phyloP scores from a whole-genome alignment of 441 rosid genomes.

The Euphorbia schlechtendalii region DNA sequence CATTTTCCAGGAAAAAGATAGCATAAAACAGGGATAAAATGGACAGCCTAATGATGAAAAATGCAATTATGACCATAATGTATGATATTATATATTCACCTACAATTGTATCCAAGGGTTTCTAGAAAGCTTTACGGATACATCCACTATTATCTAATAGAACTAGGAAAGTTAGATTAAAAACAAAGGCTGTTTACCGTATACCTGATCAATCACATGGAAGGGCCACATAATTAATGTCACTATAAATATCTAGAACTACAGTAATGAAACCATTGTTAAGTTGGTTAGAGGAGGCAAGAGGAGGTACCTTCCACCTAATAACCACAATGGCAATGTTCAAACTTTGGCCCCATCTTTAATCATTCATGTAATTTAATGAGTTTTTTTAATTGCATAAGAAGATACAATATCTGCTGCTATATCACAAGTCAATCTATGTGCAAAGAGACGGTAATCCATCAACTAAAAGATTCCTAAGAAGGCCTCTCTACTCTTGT shows the following conservation, averaged over 20 bases:
- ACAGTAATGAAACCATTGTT: conserved; percentile 18
- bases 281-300: conserved; percentile 27
- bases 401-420: too few species aligned
- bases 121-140: too few species aligned
- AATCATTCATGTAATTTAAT: conserved; percentile 12
- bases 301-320: conserved; percentile 41
- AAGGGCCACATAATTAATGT: conserved; percentile 29
- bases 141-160: conserved; percentile 7
- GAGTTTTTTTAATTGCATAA: too few species aligned
- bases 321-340: conserved; percentile 26
- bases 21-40: background rate
- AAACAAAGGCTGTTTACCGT: conserved; percentile 3
- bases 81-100: background rate
- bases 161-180: conserved; percentile 9
- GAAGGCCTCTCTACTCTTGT: too few species aligned
- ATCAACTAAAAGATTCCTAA: conserved; percentile 18
- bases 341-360: conserved; percentile 31
- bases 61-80: conserved; percentile 12
- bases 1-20: background rate
- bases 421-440: background rate
- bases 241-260: conserved; percentile 13
- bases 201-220: conserved; percentile 14
- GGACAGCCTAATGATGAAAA: conserved; percentile 18
- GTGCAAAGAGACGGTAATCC: conserved; percentile 13
- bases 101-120: too few species aligned